Conservation (phyloP, 805 yeast species). For the Wickerhamiella sergipiensis region DNA sequence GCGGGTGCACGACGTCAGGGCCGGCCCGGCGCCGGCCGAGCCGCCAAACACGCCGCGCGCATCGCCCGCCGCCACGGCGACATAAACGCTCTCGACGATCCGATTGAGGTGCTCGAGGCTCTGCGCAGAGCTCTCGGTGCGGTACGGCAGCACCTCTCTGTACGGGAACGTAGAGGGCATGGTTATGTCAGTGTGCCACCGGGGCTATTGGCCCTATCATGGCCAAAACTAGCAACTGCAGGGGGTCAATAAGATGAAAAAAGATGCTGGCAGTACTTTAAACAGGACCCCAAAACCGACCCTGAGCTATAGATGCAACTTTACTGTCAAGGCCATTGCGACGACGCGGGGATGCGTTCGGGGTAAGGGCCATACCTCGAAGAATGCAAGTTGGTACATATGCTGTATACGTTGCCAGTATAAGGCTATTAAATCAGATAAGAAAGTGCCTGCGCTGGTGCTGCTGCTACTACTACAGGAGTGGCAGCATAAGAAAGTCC, state of each 20-base stretch:
- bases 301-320: no score
- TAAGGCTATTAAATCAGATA: not conserved
- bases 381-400: not conserved
- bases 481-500: no score
- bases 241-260: no score
- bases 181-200: slow-evolving; percentile 4
- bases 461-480: no score
- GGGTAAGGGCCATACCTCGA: no score
- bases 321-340: no score
- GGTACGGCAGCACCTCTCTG: slow-evolving; percentile 52
- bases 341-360: no score
- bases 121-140: slow-evolving; percentile 51
- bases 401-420: not conserved
- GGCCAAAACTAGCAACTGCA: not conserved
- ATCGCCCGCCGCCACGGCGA: slow-evolving; percentile 64
- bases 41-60: slow-evolving; percentile 51
- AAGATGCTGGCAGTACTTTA: no score
- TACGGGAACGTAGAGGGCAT: slow-evolving; percentile 30
- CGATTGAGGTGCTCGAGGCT: slow-evolving; percentile 63
- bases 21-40: slow-evolving; percentile 38
- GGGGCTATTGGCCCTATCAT: no score
- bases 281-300: no score
- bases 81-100: slow-evolving; percentile 65
- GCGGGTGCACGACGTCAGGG: slow-evolving; percentile 74
- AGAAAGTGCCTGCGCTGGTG: no score